Evolutionary conservation across 2,329 filamentous ascomycete genomes (phyloP), one percentile per base, ranked within the genome.

Genomic region (Gliomastix tumulicola): DNA sequence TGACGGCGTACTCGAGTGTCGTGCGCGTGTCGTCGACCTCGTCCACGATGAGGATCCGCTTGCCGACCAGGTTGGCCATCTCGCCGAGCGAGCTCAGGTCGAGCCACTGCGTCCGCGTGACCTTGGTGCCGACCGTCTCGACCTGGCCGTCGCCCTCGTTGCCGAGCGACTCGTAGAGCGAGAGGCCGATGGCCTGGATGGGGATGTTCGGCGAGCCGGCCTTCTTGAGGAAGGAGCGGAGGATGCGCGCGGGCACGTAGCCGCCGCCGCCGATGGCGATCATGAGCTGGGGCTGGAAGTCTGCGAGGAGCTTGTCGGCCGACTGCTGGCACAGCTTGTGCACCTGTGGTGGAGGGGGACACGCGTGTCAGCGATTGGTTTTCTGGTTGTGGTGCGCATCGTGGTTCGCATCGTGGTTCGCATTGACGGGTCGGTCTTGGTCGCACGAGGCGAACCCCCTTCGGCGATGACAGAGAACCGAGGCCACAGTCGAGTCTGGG

Each of bases 161-260:
- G 40, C 76, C 72, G 33, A 97, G 82, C 44, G 80, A 74, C 68
- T 98, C 92, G 72, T 98, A 98, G 38, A 98, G 82, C 17, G 90
- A 97, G 46, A 98, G 83, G 34, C 92, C 92, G 61, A 98, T 98
- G 46, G 92, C 92, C 74, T 98, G 92, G 65, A 98, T 98, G 49
- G 92, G 90, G 55, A 98, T 98, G 70, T 98, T 98, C 64, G 88
- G 81, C 44, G 72, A 76, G 50, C 84, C 87, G 41, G 86, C 74
- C 58, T 80, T 78, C 74, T 94, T 96, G 62, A 98, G 84, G 74
- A 98, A 98, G 16, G 92, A 97, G 45, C 92, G 87, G 46, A 98
- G 78, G 62, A 98, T 98, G 52, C 92, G 86, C 32, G 92, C 92
- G 43, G 92, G 92, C 28, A 98, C 88, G 65, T 96, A 98, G 54